Conservation (phyloP, 768 basidiomycete genomes). For the Pleurotus giganteus region DNA sequence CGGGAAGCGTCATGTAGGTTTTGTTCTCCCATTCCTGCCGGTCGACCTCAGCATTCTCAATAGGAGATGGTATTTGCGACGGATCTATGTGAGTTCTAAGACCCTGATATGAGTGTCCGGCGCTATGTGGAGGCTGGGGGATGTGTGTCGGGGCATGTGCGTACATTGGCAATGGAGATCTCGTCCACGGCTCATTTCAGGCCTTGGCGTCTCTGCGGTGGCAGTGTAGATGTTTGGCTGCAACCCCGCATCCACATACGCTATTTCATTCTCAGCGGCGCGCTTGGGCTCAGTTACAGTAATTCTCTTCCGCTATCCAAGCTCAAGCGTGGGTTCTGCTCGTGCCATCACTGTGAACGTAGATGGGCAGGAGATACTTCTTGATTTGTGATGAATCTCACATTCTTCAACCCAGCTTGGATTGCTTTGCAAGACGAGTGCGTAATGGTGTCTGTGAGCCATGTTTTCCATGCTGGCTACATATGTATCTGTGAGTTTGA, state of each 20-base stretch:
- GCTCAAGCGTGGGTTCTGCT: too few species aligned
- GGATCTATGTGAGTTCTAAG: slow-evolving; percentile 83
- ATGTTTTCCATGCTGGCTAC: too few species aligned
- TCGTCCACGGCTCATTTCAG: too few species aligned
- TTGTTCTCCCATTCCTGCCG: slow-evolving; percentile 74
- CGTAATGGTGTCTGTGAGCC: background rate
- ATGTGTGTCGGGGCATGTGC: slow-evolving; percentile 47
- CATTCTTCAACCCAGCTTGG: too few species aligned
- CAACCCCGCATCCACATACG: background rate
- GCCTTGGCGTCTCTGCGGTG: background rate
- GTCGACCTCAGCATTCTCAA: slow-evolving; percentile 76
- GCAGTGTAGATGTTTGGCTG: background rate
- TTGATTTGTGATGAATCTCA: too few species aligned
- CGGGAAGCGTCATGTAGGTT: slow-evolving; percentile 57
- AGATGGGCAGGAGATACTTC: too few species aligned
- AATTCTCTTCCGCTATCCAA: too few species aligned
- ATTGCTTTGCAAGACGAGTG: too few species aligned
- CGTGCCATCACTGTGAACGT: too few species aligned
- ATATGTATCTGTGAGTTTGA: too few species aligned
- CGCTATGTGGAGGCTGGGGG: slow-evolving; percentile 68
- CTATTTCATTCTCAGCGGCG: background rate
- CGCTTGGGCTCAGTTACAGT: too few species aligned
- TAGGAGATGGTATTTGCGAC: slow-evolving; percentile 88
- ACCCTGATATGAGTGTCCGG: slow-evolving; percentile 57
- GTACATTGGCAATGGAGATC: slow-evolving; percentile 31